Evolutionary conservation across 2,329 filamentous ascomycete species (phyloP).

Genomic region (Fusarium virguliforme): DNA sequence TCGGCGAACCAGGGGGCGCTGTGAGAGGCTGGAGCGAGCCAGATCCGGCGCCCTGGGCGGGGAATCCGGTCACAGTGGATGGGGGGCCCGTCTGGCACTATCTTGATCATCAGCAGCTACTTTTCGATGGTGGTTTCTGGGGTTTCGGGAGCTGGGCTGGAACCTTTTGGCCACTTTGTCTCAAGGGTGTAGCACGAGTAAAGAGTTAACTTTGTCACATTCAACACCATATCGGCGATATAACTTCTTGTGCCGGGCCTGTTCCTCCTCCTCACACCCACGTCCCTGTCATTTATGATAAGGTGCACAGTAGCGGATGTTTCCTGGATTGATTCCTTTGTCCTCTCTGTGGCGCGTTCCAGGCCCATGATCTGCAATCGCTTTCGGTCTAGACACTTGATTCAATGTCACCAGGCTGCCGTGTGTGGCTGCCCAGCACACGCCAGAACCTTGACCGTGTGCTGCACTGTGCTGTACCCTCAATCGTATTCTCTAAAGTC

Average conservation of each 20-base stretch:
- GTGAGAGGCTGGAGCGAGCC: neutral
- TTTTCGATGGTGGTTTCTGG: neutral
- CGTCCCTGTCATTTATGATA: neutral
- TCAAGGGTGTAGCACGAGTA: neutral
- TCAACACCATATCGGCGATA: neutral
- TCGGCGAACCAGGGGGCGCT: neutral
- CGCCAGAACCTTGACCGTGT: neutral
- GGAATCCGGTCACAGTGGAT: neutral
- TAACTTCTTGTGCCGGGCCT: neutral
- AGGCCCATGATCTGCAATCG: slow-evolving; percentile 8
- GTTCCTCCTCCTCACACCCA: neutral
- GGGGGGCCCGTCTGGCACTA: neutral
- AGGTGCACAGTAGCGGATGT: slow-evolving; percentile 3
- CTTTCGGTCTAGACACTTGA: neutral
- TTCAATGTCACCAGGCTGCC: neutral
- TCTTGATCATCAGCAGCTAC: neutral
- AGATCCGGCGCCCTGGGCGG: slow-evolving; percentile 17
- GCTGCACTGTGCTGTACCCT: too few species aligned
- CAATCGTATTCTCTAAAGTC: neutral
- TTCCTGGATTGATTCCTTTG: neutral
- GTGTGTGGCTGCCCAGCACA: neutral
- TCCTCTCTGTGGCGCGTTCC: slow-evolving; percentile 1
- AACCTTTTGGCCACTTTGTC: neutral
- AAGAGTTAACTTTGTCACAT: neutral
- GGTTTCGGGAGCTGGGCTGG: too few species aligned